Evolutionary conservation across 2,329 filamentous ascomycete genomes (phyloP), one percentile per base, ranked within the genome.

Genomic region (Pseudogymnoascus verrucosus): DNA sequence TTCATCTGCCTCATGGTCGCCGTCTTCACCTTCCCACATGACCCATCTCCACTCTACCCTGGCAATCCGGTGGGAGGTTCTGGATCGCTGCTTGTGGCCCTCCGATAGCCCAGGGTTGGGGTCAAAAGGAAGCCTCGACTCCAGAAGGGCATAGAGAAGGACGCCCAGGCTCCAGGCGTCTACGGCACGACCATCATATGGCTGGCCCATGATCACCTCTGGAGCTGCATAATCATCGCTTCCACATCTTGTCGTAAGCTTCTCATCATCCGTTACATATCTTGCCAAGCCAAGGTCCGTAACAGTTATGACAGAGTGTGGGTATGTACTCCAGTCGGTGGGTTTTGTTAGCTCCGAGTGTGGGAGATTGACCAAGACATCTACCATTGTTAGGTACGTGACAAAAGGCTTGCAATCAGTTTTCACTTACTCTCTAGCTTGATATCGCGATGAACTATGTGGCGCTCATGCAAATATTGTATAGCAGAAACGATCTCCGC

Each of bases 211-310:
- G 62, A 99, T 88, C 54, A 99, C 92, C 74, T 99, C 95, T 0
- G 95, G 95, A 0, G 95, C 93, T 1, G 93, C 93, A 73, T 99
- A 99, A 76, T 99, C 95, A 76, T 98, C 95, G 42, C 90, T 96
- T 34, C 95, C 95, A 74, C 95, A 99, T 8, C 95, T 86, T 1
- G 93, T 98, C 66, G 90, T 90, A n/a, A 99, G 83, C 65, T 93
- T 88, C 68, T 96, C 91, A 62, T 91, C 91, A 66, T 91, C 88
- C 14, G 91, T 85, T 40, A 98, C 90, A 37, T 89, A 88, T 63
- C 93, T 85, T 2, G 92, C 96, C 11, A 99, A 85, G 12, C 95
- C 95, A 11, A 99, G 82, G 74, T 99, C 95, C 14, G 93, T 96
- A 44, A 99, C 82, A 1, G 92, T 97, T 63, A 93, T 85, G 62